Conservation (phyloP, 2,329 filamentous ascomycete species). For the Chaetoscypha palmicola region DNA sequence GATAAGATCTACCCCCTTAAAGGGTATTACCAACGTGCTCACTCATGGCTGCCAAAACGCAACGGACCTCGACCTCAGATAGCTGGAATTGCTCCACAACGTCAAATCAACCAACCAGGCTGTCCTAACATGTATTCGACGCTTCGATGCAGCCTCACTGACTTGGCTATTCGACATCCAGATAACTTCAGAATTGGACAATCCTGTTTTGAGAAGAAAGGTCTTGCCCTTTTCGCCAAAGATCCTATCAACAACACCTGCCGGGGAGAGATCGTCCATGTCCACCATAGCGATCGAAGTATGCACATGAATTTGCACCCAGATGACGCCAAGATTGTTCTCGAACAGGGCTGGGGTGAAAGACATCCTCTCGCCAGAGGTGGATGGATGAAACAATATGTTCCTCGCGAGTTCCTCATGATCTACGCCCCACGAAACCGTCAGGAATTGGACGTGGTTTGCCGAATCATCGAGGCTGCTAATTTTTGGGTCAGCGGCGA, state of each 20-base stretch:
- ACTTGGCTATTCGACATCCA: conserved; percentile 41
- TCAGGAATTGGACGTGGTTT: conserved; percentile 59
- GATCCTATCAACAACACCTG: conserved; percentile 62
- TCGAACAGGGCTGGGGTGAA: conserved; percentile 76
- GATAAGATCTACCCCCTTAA: conserved; percentile 42
- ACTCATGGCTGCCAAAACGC: conserved; percentile 50
- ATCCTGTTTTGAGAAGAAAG: conserved; percentile 78
- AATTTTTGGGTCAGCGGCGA: conserved; percentile 54
- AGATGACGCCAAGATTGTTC: conserved; percentile 63
- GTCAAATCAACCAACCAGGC: conserved; percentile 65
- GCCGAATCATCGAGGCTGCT: conserved; percentile 65
- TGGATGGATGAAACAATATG: conserved; percentile 58
- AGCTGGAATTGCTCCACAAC: conserved; percentile 72
- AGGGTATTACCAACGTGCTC: conserved; percentile 47
- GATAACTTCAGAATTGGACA: conserved; percentile 52
- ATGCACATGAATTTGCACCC: conserved; percentile 78
- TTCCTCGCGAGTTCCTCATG: conserved; percentile 71
- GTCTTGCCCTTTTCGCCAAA: conserved; percentile 64
- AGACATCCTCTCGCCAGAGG: conserved; percentile 59
- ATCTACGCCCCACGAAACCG: conserved; percentile 71
- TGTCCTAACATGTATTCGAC: conserved; percentile 45
- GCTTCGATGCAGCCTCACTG: conserved; percentile 46
- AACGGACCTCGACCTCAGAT: conserved; percentile 58
- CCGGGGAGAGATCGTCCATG: conserved; percentile 75
- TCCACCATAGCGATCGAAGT: conserved; percentile 68